Evolutionary conservation across 2,329 filamentous ascomycete genomes (phyloP), one percentile per base, ranked within the genome.

Genomic region (Fusarium tjaetaba): DNA sequence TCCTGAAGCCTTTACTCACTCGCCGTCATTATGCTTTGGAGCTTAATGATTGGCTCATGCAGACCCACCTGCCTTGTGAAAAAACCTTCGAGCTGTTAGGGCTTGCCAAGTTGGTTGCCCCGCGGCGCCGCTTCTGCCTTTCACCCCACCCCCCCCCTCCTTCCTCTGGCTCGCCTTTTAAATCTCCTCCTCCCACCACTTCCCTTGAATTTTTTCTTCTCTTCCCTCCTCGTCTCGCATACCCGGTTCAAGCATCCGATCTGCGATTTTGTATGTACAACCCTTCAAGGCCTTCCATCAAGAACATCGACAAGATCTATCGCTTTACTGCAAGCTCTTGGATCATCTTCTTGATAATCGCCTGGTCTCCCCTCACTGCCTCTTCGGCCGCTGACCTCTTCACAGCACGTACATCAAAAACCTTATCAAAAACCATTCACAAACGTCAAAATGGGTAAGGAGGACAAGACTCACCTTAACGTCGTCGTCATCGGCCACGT

Each of bases 401-500:
- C 34, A 43, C 65, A 79, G 76, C 73, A 78, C 71, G 68, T 72
- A 65, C 62, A 70, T 76, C 71, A 73, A 71, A 73, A 74, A 65
- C 73, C 64, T 38, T 49, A 68, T 73, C 48, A 68, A 57, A 74
- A 70, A 74, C 41, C 73, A 74, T 72, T 74, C 71, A 74, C 48
- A 67, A 80, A 81, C 81, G 80, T 77, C 77, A 83, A 82, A 80
- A 83, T 83, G 81, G 81, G 95, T 94, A 98, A 94, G 90, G 92
- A 97, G 83, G 94, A 96, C 78, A 97, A 97, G 93, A 88, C 86
- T 88, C 96, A 98, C 88, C 94, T 98, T 88, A 95, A 95, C 93
- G 93, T 97, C 87, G 95, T 97, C 88, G 95, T 97, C 87, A 97
- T 97, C 91, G 95, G 95, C 91, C 96, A 97, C 92, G 95, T 97